Base-by-base conservation (phyloP, 345 rosid genomes). In the Trapa bicornis region DNA sequence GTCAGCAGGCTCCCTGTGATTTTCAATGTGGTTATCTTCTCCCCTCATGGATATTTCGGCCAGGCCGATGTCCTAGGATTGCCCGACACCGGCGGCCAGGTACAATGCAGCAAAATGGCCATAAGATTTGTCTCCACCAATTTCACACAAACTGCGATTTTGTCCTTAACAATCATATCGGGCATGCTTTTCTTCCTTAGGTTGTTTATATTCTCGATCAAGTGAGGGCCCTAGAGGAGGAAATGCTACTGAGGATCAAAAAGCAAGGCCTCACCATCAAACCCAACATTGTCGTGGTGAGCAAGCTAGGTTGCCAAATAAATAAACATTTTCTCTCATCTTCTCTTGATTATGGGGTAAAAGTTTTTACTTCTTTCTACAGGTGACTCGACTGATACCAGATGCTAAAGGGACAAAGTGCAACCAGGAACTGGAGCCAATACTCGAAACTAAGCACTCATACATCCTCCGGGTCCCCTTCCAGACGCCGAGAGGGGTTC, bases 71-170 rank as follows among this genome's bases (percentile, higher is more conserved):
- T 93, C 50, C 97, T 93, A 0, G 98, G 98, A 43, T 77, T 87
- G 81, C 98, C 98, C 14, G 98, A 93, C 52, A 93, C 98, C 0
- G 98, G 97, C 13, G 98, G 97, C 70, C 97, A 92, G 90, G 98
- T 87, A 61, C 57, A 42, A 39, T 22, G 29, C 29, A 8, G 37
- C 14, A 45, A 14, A 13, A 10, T 1, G 22, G 32, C 13, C 4
- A 22, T 1, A 39, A 63, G 6, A 17, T 45, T 2, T 11, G 13
- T 61, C 65, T 61, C 2, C 10, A 61, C 41, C 15, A 13, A 2
- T 61, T 61, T 2, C 42, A 1, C n/a, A 3, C 33, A 61, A 35
- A 2, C 17, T 2, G 29, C 29, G 35, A 10, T 0, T 11, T 61
- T 61, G 41, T 14, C 33, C 33, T 12, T 15, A 32, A 32, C 2